Percentiles rank a stretch among this genome's conserved stretches.
Evolutionary conservation across 495 filamentous ascomycete genomes (phyloP).

Genomic region (Ascobolus immersus): DNA sequence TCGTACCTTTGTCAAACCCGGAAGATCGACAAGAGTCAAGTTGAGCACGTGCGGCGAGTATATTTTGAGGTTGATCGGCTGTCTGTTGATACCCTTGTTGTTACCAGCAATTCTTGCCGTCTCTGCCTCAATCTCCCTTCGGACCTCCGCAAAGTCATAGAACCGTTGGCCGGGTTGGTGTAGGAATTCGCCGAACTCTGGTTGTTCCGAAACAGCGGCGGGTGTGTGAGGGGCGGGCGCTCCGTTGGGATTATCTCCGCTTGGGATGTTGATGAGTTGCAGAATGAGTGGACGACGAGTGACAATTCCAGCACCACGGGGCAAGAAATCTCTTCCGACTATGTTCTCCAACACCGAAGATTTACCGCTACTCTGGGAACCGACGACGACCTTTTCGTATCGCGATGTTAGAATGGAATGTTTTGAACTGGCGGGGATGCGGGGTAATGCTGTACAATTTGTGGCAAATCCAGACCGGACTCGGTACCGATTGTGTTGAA

Average conservation of each 20-base stretch:
- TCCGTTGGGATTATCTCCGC: conserved; percentile 41
- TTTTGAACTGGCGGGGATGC: neutral
- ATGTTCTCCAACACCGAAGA: conserved; percentile 99
- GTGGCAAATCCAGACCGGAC: conserved; percentile 69
- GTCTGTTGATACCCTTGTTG: conserved; percentile 95
- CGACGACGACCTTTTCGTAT: conserved; percentile 63
- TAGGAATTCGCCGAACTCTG: conserved; percentile 93
- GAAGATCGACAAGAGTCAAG: conserved; percentile 85
- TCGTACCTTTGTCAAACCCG: conserved; percentile 76
- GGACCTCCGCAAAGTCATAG: conserved; percentile 75
- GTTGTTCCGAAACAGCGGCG: conserved; percentile 39
- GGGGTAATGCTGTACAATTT: conserved; percentile 55
- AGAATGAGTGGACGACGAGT: conserved; percentile 83
- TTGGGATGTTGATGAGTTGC: conserved; percentile 91
- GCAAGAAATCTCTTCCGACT: conserved; percentile 88
- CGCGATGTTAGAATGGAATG: conserved; percentile 1
- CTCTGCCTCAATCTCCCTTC: conserved; percentile 92
- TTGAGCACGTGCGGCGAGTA: conserved; percentile 95
- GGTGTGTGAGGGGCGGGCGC: conserved; percentile 46
- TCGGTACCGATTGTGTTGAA: conserved; percentile 99
- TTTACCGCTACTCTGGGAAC: conserved; percentile 94
- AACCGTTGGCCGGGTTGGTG: conserved; percentile 76
- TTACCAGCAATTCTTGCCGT: conserved; percentile 82
- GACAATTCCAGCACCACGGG: conserved; percentile 87
- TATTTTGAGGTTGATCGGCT: conserved; percentile 96